Evolutionary conservation across 768 basidiomycete species (phyloP), one percentile per base, ranked within the genome.

Genomic region (Amanita inopinata): DNA sequence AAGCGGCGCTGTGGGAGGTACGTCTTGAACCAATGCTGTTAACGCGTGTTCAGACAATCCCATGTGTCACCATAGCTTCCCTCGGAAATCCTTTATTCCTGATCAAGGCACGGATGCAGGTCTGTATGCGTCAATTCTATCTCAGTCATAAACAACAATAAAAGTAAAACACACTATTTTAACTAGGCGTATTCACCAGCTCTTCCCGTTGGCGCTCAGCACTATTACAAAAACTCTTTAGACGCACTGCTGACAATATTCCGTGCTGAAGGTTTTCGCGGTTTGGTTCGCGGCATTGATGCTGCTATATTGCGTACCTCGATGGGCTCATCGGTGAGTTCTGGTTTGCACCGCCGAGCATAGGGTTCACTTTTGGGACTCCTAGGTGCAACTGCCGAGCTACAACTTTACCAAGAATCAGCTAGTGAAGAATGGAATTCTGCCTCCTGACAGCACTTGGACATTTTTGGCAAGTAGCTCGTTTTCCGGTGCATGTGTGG

Each of bases 41-140:
- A n/a, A n/a, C n/a, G n/a, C n/a, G n/a, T n/a, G n/a, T n/a, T n/a
- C n/a, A n/a, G n/a, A n/a, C n/a, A n/a, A n/a, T n/a, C n/a, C n/a
- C n/a, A n/a, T n/a, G n/a, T n/a, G n/a, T n/a, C n/a, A n/a, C n/a
- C n/a, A n/a, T 46, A 85, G 85, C 85, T 0, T 69, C 72, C 38
- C 61, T 92, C 32, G 92, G 91, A 31, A 94, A 89, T 58, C 92
- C 92, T 0, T 64, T 96, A 9, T 99, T 96, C 63, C 67, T 99
- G 44, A 79, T 99, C 57, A 99, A 99, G 65, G 96, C 96, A 4
- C 78, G 96, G 33, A 97, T 99, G 85, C 96, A 99, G 72, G 84
- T 82, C 12, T 37, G 61, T 46, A 35, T n/a, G 18, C n/a, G n/a
- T n/a, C n/a, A n/a, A n/a, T n/a, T n/a, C n/a, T n/a, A n/a, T n/a